phyloP scores from a whole-genome alignment of 257 asterid genomes.

The Echites panduratus region DNA sequence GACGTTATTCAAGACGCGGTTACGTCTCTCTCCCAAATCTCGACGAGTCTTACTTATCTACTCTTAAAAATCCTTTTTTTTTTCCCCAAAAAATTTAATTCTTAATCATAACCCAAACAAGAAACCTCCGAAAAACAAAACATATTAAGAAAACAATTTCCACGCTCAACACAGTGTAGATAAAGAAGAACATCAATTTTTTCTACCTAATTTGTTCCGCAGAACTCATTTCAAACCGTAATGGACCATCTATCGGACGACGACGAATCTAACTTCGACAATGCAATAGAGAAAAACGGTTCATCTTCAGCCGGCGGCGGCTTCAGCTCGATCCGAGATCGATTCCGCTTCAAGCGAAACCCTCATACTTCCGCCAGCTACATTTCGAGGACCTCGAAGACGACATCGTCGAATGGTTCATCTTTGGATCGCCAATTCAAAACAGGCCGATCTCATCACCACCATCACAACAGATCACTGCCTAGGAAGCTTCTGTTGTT shows the following conservation, averaged over 20 bases:
- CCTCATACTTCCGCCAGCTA: conserved; percentile 15
- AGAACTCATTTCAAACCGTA: background rate
- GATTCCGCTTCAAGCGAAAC: conserved; percentile 55
- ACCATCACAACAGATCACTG: conserved; percentile 25
- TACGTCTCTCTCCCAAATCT: background rate
- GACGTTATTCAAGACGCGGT: background rate
- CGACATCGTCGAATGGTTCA: conserved; percentile 9
- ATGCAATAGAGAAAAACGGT: conserved; percentile 34
- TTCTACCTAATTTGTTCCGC: background rate
- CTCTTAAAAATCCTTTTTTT: background rate
- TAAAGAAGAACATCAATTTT: background rate
- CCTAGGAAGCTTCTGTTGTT: conserved; percentile 36
- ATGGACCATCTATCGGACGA: conserved; percentile 24
- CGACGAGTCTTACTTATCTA: background rate
- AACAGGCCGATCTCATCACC: conserved; percentile 60
- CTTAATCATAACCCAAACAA: background rate
- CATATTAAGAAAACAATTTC: background rate
- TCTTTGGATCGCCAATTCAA: conserved; percentile 25
- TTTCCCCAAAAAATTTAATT: background rate
- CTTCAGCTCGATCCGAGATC: conserved; percentile 79
- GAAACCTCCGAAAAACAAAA: background rate
- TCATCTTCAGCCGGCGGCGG: conserved; percentile 36
- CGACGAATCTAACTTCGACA: background rate
- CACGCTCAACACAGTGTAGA: background rate
- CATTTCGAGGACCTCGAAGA: background rate